A percentile compares a stretch with the other conserved stretches of the same genome.
Conservation (phyloP, 495 filamentous ascomycete species). For the Hyaloscypha variabilis region DNA sequence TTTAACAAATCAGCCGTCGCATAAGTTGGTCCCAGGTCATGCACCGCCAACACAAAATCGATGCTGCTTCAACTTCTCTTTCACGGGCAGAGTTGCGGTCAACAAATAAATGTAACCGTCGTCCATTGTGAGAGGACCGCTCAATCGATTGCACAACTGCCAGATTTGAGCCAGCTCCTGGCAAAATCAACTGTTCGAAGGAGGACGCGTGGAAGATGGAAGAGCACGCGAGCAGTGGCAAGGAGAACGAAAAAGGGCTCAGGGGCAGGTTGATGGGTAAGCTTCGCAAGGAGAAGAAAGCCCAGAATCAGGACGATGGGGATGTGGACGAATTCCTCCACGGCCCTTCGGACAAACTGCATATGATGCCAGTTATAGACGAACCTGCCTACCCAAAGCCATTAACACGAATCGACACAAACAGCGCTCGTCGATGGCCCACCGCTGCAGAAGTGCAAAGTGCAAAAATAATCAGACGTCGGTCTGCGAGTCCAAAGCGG, state of each 20-base stretch:
- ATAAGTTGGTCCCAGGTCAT: conserved; percentile 6
- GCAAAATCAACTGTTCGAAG: background rate
- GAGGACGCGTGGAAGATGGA: conserved; percentile 21
- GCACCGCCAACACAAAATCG: conserved; percentile 4
- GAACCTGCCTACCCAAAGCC: conserved; percentile 17
- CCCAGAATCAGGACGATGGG: background rate
- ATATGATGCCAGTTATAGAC: conserved; percentile 25
- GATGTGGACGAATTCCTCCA: conserved; percentile 27
- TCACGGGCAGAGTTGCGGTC: background rate
- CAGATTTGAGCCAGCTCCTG: background rate
- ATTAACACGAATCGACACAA: conserved; percentile 30
- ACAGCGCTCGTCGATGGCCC: conserved; percentile 31
- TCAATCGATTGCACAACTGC: background rate
- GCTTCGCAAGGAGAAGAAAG: conserved; percentile 31
- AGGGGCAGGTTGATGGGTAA: conserved; percentile 28
- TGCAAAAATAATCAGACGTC: conserved; percentile 11
- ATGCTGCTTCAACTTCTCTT: background rate
- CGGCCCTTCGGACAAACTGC: conserved; percentile 28
- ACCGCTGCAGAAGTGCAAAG: conserved; percentile 27
- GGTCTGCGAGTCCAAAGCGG: conserved; percentile 32
- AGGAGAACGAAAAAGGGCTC: conserved; percentile 27
- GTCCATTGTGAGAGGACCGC: background rate
- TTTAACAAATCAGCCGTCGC: conserved; percentile 1
- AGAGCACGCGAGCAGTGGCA: conserved; percentile 15
- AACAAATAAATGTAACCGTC: background rate